Conservation (phyloP, 495 filamentous ascomycete species). For the Sordaria brevicollis region DNA sequence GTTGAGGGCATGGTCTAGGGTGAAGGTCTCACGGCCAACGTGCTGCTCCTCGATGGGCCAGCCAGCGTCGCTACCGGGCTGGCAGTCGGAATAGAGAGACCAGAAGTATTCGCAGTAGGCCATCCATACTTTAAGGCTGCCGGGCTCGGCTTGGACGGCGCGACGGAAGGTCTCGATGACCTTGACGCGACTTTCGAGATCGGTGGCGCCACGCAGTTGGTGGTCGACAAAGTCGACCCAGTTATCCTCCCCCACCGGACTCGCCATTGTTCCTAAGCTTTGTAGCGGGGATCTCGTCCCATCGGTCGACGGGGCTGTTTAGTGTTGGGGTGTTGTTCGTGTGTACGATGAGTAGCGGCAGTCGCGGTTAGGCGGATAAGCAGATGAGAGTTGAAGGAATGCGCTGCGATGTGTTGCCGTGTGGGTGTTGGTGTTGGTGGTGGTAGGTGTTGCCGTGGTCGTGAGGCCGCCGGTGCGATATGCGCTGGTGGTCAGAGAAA, state of each 20-base stretch:
- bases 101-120: conserved; percentile 82
- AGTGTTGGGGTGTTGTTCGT: not conserved
- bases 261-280: conserved; percentile 33
- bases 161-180: conserved; percentile 78
- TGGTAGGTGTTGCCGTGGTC: not conserved
- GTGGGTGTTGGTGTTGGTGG: too few species aligned
- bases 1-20: conserved; percentile 59
- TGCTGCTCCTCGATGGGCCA: conserved; percentile 72
- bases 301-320: conserved; percentile 9
- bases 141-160: conserved; percentile 72
- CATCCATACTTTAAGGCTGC: conserved; percentile 77
- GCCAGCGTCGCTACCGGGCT: conserved; percentile 41
- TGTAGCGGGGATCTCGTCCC: conserved; percentile 12
- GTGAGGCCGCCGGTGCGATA: not conserved
- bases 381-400: not conserved
- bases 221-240: conserved; percentile 29
- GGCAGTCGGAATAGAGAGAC: conserved; percentile 58
- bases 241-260: conserved; percentile 6
- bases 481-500: not conserved
- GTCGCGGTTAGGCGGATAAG: not conserved
- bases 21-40: conserved; percentile 70
- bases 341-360: not conserved
- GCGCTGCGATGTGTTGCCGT: not conserved
- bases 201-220: conserved; percentile 35
- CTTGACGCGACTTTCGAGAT: conserved; percentile 48